Evolutionary conservation across 768 basidiomycete species (phyloP), one percentile per base, ranked within the genome.

Genomic region (Tulasnella sp.): DNA sequence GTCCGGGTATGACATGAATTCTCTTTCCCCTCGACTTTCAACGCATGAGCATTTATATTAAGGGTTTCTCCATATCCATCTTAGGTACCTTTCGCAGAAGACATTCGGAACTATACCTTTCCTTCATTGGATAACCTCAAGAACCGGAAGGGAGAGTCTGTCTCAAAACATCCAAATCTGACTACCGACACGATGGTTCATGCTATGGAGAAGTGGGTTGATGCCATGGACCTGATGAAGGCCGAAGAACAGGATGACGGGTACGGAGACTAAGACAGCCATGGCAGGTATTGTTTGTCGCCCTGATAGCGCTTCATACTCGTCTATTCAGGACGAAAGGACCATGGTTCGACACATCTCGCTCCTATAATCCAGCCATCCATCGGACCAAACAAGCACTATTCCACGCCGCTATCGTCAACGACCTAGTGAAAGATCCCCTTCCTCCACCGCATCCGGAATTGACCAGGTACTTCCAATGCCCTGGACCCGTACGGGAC

Each of bases 31-130:
- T 48, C 44, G 21, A 50, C n/a, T n/a, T n/a, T n/a, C 57, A 42
- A 21, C 45, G n/a, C 5, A n/a, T 42, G 2, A 53, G 22, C 38
- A 19, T 9, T 65, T n/a, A n/a, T n/a, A n/a, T n/a, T n/a, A 62
- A 34, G 19, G 19, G 17, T 29, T 17, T 12, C 9, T 2, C 10
- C 27, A 11, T 2, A 15, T 31, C 3, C 46, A 60, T 41, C 43
- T 9, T 63, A 93, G 91, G 80, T 97, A 79, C 94, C 94, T 0
- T 97, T 96, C 67, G 91, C 91, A 1, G 94, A 99, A 68, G 94
- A 99, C 65, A 76, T 92, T 53, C 81, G 92, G 60, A 86, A 82
- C 63, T 91, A 89, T 70, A 82, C 80, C 9, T 97, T 99, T 68
- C 81, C 85, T 0, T 88, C 88, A 0, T 76, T 98, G 29, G 80